These are phyloP conservation scores for Sisymbrium altissimum DNA, from an alignment of 345 rosid species.

Conservation along the genomic window DNA sequence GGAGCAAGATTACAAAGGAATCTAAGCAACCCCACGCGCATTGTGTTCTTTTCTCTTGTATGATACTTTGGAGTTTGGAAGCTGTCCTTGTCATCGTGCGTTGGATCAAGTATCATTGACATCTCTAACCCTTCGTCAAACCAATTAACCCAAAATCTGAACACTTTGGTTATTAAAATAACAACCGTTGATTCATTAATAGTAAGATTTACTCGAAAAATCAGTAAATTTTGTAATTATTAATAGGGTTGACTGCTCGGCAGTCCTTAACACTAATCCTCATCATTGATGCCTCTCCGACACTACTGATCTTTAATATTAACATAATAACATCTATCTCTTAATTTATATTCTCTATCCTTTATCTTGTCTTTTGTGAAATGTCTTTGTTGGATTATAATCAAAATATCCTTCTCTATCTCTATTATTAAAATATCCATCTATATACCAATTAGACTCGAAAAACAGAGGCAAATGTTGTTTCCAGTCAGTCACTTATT, in stretches of 20 bases:
- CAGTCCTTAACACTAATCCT: no score
- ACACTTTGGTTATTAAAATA: not conserved
- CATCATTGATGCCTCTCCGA: no score
- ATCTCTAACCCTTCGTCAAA: not conserved
- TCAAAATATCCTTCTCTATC: no score
- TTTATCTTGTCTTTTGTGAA: no score
- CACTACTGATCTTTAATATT: no score
- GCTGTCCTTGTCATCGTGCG: conserved; percentile 31
- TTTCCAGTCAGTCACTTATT: no score
- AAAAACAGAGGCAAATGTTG: no score
- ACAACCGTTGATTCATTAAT: not conserved
- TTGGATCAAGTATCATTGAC: conserved; percentile 12
- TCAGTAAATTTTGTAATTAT: not conserved
- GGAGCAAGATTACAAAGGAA: conserved; percentile 33
- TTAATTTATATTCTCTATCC: no score
- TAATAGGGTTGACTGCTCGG: not conserved
- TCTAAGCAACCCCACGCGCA: conserved; percentile 36
- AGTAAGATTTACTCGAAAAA: not conserved
- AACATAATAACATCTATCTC: no score
- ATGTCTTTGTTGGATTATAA: no score
- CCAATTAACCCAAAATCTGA: not conserved
- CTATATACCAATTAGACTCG: no score
- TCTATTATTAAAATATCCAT: no score
- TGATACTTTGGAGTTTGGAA: conserved; percentile 16
- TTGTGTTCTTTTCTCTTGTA: conserved; percentile 16